Conservation (phyloP, 2,329 filamentous ascomycete species). For the Fusarium sacchari region DNA sequence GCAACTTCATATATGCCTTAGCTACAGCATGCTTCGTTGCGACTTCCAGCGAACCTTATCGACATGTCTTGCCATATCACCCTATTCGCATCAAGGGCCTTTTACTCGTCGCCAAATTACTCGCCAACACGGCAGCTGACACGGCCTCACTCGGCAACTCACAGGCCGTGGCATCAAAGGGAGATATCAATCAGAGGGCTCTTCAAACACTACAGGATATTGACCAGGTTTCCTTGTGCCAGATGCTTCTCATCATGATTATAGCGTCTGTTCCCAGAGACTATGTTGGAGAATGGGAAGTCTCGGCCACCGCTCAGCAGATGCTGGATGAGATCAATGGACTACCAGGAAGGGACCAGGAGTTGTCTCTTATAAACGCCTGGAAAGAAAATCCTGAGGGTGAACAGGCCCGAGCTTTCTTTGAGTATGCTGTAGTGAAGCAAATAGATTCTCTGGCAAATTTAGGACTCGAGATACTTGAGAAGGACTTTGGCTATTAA, state of each 20-base stretch:
- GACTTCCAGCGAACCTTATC: constrained; percentile 60
- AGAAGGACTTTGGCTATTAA: constrained; percentile 50
- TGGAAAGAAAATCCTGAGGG: constrained; percentile 56
- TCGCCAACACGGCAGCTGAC: constrained; percentile 60
- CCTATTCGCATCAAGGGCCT: constrained; percentile 61
- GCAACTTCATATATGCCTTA: constrained; percentile 56
- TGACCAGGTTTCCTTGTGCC: constrained; percentile 64
- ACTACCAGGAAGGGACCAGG: constrained; percentile 57
- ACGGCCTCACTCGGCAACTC: constrained; percentile 44
- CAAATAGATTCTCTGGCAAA: constrained; percentile 59
- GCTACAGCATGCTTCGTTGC: constrained; percentile 60
- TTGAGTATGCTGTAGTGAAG: constrained; percentile 59
- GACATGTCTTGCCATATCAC: constrained; percentile 61
- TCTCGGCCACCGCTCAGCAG: constrained; percentile 55
- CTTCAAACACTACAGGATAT: constrained; percentile 52
- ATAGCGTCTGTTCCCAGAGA: constrained; percentile 54
- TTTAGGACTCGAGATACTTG: constrained; percentile 57
- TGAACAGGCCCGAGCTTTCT: constrained; percentile 57
- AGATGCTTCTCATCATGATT: constrained; percentile 62
- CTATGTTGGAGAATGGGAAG: constrained; percentile 58
- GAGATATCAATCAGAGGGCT: constrained; percentile 37
- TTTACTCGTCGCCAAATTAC: constrained; percentile 61
- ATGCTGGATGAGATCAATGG: constrained; percentile 62
- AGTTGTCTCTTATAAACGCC: constrained; percentile 54
- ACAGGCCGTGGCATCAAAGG: constrained; percentile 39